Evolutionary conservation across 257 asterid genomes (phyloP).

Genomic region (Nicotiana otophora): DNA sequence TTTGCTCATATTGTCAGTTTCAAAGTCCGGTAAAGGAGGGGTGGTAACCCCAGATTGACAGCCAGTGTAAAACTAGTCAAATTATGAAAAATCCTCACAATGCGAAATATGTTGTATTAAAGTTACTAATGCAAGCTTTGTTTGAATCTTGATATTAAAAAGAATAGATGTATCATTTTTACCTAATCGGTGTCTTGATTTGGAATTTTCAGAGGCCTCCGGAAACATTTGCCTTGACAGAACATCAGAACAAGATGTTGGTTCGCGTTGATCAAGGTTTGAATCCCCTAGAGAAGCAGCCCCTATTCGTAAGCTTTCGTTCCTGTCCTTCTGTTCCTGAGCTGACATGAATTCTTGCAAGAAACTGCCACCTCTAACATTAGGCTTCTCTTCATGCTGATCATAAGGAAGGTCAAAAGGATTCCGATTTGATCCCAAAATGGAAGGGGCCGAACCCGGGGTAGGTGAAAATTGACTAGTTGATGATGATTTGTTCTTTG

Average conservation of each 20-base stretch:
- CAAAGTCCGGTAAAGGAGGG: too few species aligned
- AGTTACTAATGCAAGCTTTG: background rate
- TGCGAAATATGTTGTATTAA: background rate
- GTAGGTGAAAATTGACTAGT: slow-evolving; percentile 33
- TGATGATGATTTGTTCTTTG: slow-evolving; percentile 22
- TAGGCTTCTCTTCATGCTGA: slow-evolving; percentile 80
- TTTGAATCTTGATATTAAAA: background rate
- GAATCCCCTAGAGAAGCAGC: slow-evolving; percentile 21
- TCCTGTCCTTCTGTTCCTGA: slow-evolving; percentile 49
- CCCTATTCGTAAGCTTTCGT: slow-evolving; percentile 57
- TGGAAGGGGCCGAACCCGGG: slow-evolving; percentile 88
- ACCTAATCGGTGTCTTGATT: slow-evolving; percentile 32
- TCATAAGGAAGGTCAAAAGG: slow-evolving; percentile 96
- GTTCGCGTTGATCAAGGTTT: slow-evolving; percentile 16
- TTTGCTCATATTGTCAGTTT: too few species aligned
- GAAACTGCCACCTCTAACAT: slow-evolving; percentile 76
- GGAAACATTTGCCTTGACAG: slow-evolving; percentile 18
- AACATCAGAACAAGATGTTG: slow-evolving; percentile 13
- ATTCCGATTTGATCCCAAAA: slow-evolving; percentile 55
- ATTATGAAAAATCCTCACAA: background rate
- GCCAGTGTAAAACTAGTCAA: too few species aligned
- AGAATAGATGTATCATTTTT: background rate
- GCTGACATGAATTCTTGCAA: slow-evolving; percentile 51
- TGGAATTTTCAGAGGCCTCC: slow-evolving; percentile 12
- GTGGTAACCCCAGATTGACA: too few species aligned